Evolutionary conservation across 306 rosid genomes (phyloP).

Genomic region (Heteromeles arbutifolia): DNA sequence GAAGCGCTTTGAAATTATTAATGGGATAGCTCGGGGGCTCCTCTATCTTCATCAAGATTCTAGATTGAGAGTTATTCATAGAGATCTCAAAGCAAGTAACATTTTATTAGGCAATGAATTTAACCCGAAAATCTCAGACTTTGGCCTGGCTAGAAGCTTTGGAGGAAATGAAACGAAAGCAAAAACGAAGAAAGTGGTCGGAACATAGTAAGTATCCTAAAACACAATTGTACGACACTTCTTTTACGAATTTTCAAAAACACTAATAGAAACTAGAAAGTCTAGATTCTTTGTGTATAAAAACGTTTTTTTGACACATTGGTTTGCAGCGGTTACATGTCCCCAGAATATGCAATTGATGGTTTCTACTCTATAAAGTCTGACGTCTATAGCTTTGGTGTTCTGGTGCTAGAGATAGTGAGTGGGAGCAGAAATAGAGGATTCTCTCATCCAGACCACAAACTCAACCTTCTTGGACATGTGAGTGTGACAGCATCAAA

Average conservation of each 20-base stretch:
- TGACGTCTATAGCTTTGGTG: conserved; percentile 39
- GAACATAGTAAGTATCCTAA: conserved; percentile 38
- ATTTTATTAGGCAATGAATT: conserved; percentile 23
- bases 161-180: conserved; percentile 19
- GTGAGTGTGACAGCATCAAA: not conserved
- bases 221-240: no score
- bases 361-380: conserved; percentile 36
- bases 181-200: conserved; percentile 30
- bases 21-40: conserved; percentile 27
- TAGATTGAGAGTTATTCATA: conserved; percentile 30
- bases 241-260: no score
- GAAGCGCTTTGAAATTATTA: conserved; percentile 22
- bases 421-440: conserved; percentile 20
- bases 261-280: no score
- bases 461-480: conserved; percentile 18
- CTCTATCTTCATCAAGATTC: conserved; percentile 44
- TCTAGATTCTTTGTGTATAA: no score
- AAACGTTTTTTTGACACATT: no score
- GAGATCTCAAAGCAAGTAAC: conserved; percentile 41
- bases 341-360: conserved; percentile 43
- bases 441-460: not conserved
- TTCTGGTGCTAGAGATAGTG: conserved; percentile 27
- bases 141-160: conserved; percentile 41
- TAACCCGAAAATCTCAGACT: conserved; percentile 37
- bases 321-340: conserved; percentile 28